These are phyloP conservation scores for Termitomyces sp. DNA, from an alignment of 768 basidiomycete species.

Conservation along the genomic window DNA sequence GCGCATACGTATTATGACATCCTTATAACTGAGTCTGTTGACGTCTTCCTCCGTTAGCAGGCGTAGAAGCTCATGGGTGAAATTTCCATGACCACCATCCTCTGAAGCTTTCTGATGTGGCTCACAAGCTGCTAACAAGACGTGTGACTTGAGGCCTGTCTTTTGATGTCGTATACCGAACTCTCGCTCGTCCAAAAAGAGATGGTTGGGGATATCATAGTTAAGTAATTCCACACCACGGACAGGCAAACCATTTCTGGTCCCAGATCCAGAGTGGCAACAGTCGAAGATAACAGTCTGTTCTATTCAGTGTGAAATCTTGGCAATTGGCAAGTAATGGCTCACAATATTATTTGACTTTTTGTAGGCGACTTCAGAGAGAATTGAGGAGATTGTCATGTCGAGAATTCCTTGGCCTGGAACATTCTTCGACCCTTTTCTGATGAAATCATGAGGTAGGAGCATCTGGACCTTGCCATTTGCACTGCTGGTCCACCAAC, in stretches of 20 bases:
- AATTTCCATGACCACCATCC: neutral
- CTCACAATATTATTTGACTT: conserved; percentile 10
- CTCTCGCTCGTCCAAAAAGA: too few relatives aligned
- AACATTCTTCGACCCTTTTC: neutral
- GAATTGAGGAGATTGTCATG: neutral
- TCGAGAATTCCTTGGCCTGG: conserved; percentile 2
- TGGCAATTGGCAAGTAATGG: neutral
- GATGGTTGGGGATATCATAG: neutral
- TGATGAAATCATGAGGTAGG: conserved; percentile 3
- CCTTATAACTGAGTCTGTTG: conserved; percentile 2
- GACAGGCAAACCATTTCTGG: neutral
- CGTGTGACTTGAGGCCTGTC: neutral
- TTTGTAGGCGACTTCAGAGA: neutral
- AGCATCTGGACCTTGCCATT: conserved; percentile 5
- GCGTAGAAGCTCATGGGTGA: conserved; percentile 1
- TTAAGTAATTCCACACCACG: neutral
- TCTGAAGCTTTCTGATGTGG: neutral
- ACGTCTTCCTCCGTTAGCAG: neutral
- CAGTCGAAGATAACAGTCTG: conserved; percentile 12
- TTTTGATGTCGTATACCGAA: too few relatives aligned
- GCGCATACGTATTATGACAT: neutral
- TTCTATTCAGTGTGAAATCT: neutral
- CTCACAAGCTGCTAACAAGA: conserved; percentile 11
- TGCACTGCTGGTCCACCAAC: neutral
- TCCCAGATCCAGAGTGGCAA: conserved; percentile 1